Base-by-base conservation (phyloP, 148 eudicot genomes). In the Polygonum maritimum region DNA sequence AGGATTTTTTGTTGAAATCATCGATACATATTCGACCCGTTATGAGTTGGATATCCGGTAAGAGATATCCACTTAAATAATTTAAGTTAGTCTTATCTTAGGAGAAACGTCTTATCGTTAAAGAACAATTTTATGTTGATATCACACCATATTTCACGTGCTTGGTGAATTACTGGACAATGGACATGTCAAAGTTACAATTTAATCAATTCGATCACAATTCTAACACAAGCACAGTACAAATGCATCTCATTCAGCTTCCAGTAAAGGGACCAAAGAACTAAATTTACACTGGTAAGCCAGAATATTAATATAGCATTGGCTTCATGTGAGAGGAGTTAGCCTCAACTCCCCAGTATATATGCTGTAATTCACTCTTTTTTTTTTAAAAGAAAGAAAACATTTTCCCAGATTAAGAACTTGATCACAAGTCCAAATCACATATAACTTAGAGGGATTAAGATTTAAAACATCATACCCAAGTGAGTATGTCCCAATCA, bases 401-500 rank as follows among this genome's bases (percentile, higher is more conserved):
- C 9, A 38, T 14, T 35, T n/a, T n/a, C 69, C 70, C 40, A 4
- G 70, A 35, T 65, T 65, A 65, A 58, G 48, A 41, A 38, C 73
- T 71, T 13, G 13, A 21, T 39, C 55, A 26, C 40, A 73, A 73
- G 12, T 22, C 55, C 38, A 73, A 16, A 73, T 51, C 55, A 48
- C 55, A 73, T 48, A 26, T 49, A 75, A 48, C 22, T 77, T 35
- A 78, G 38, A 73, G 76, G 35, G 71, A 58, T 13, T 49, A 10
- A 63, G 36, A 14, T 22, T 60, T 58, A 2, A 60, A 60, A 4
- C 16, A 26, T 60, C 5, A 26, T 26, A 47, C 77, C 72, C 54
- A 41, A 41, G 9, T 5, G 6, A 41, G 44, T 33, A 47, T 6
- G 31, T 15, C 39, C 16, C 15, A 6, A 88, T 85, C 87, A 90